These are phyloP conservation scores for Xylaria grammica DNA, from an alignment of 495 filamentous ascomycete genomes.

Conservation along the genomic window DNA sequence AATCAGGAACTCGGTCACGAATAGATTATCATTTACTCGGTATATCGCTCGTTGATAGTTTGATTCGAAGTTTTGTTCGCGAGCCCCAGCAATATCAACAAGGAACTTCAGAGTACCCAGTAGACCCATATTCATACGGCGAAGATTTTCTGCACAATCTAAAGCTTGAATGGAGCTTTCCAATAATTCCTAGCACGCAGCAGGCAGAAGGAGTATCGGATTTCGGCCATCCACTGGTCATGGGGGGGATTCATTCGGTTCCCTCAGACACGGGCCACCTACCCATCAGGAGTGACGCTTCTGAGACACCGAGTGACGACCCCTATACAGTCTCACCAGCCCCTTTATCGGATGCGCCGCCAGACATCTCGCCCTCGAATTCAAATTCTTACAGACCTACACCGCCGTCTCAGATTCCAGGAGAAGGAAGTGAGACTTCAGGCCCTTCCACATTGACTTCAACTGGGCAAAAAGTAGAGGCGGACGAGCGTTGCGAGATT, in stretches of 20 bases:
- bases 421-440: constrained; percentile 17
- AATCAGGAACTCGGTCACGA: constrained; percentile 38
- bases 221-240: constrained; percentile 19
- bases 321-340: constrained; percentile 29
- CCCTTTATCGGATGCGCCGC: constrained; percentile 23
- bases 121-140: constrained; percentile 16
- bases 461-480: constrained; percentile 40
- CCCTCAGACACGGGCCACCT: constrained; percentile 19
- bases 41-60: constrained; percentile 41
- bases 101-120: constrained; percentile 21
- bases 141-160: constrained; percentile 28
- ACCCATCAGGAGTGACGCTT: constrained; percentile 27
- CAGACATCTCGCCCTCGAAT: constrained; percentile 13
- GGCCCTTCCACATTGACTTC: constrained; percentile 23
- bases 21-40: constrained; percentile 44
- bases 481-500: constrained; percentile 48
- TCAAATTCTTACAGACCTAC: constrained; percentile 25
- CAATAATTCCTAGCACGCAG: background rate
- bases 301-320: constrained; percentile 26
- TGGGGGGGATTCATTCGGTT: constrained; percentile 21
- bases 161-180: constrained; percentile 15
- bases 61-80: constrained; percentile 31
- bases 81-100: constrained; percentile 26
- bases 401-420: constrained; percentile 20
- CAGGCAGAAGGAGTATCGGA: background rate